Percentiles rank a stretch among this genome's conserved stretches.
phyloP scores from a whole-genome alignment of 2,329 filamentous ascomycete species.

The Stachybotrys elegans region DNA sequence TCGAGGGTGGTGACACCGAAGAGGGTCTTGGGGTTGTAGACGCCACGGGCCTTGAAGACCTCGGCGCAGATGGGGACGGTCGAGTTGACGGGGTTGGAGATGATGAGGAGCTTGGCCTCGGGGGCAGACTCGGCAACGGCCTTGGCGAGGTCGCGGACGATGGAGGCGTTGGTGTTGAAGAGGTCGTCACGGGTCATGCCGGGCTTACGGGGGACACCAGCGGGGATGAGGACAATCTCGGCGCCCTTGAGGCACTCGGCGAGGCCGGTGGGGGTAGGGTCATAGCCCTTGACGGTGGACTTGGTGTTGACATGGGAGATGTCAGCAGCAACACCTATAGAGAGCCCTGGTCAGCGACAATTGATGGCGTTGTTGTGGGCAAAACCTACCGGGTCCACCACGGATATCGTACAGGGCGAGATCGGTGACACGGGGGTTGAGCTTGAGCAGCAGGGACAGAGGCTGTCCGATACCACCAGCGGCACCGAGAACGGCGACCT shows the following conservation, averaged over 20 bases:
- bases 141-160: slow-evolving; percentile 97
- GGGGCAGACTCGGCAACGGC: slow-evolving; percentile 83
- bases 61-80: slow-evolving; percentile 97
- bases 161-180: slow-evolving; percentile 99
- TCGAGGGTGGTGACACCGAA: slow-evolving; percentile 99
- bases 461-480: slow-evolving; percentile 98
- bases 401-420: slow-evolving; percentile 98
- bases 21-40: slow-evolving; percentile 99
- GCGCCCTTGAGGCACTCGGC: slow-evolving; percentile 75
- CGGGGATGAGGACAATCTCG: slow-evolving; percentile 95
- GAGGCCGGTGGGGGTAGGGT: slow-evolving; percentile 71
- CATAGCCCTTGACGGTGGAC: slow-evolving; percentile 87
- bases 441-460: slow-evolving; percentile 95
- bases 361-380: not conserved
- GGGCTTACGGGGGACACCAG: slow-evolving; percentile 97
- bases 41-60: slow-evolving; percentile 89
- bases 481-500: slow-evolving; percentile 95
- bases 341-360: slow-evolving; percentile 3
- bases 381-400: slow-evolving; percentile 79
- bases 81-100: slow-evolving; percentile 99
- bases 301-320: slow-evolving; percentile 99
- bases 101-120: slow-evolving; percentile 93
- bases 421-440: slow-evolving; percentile 90
- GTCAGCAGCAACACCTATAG: slow-evolving; percentile 89
- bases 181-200: slow-evolving; percentile 99